Evolutionary conservation across 2,329 filamentous ascomycete species (phyloP).

Genomic region (Penicillium sp.): DNA sequence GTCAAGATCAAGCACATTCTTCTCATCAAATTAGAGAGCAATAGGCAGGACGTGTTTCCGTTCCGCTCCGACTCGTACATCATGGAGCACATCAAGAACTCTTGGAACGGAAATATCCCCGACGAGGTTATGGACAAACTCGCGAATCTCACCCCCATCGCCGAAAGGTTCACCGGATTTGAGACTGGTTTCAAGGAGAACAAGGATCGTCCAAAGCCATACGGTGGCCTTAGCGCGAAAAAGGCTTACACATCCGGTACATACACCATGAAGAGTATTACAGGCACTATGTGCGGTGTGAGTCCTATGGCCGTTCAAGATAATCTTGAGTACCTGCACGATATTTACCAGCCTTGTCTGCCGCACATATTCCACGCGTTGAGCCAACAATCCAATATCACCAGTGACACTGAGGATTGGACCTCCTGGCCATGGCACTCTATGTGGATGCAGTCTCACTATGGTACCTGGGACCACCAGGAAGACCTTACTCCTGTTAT

Average conservation of each 20-base stretch:
- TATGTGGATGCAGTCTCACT: slow-evolving; percentile 30
- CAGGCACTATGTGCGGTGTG: slow-evolving; percentile 42
- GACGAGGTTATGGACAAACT: slow-evolving; percentile 23
- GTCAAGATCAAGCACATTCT: slow-evolving; percentile 44
- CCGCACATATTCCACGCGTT: slow-evolving; percentile 32
- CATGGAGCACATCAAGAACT: slow-evolving; percentile 35
- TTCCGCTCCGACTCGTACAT: slow-evolving; percentile 38
- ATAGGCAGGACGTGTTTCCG: slow-evolving; percentile 46
- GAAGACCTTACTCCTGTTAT: slow-evolving; percentile 22
- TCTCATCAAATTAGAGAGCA: slow-evolving; percentile 45
- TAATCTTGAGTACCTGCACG: slow-evolving; percentile 40
- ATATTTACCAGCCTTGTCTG: slow-evolving; percentile 46
- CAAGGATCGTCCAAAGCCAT: slow-evolving; percentile 19
- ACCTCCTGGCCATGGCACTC: slow-evolving; percentile 29
- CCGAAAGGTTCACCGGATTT: slow-evolving; percentile 24
- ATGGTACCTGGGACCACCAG: slow-evolving; percentile 29
- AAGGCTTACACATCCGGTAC: slow-evolving; percentile 43
- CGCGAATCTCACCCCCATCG: slow-evolving; percentile 25
- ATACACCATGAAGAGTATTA: slow-evolving; percentile 46
- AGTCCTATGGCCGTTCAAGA: slow-evolving; percentile 43
- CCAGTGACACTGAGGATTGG: slow-evolving; percentile 18
- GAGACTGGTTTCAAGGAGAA: slow-evolving; percentile 16
- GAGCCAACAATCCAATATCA: slow-evolving; percentile 16
- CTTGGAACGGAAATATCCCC: slow-evolving; percentile 34
- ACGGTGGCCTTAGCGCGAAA: slow-evolving; percentile 43